Percentiles rank a stretch among this genome's conserved stretches.
These are phyloP conservation scores for Hypoxylon sp. DNA, from an alignment of 2,329 filamentous ascomycete species.

Conservation along the genomic window DNA sequence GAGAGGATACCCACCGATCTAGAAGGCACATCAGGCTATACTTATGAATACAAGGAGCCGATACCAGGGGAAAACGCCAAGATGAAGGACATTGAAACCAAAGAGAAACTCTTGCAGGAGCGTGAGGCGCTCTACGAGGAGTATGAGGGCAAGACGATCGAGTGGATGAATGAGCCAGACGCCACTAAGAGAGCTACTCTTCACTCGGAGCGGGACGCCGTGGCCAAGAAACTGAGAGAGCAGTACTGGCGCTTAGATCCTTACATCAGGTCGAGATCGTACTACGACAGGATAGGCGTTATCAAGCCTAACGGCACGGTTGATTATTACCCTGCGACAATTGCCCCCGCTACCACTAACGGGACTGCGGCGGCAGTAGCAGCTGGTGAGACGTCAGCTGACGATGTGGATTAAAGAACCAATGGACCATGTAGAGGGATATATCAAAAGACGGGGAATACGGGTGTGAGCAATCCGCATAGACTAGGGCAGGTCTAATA, in stretches of 20 bases:
- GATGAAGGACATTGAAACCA: slow-evolving; percentile 76
- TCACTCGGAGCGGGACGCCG: slow-evolving; percentile 69
- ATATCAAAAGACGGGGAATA: slow-evolving; percentile 8
- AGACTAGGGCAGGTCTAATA: slow-evolving; percentile 33
- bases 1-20: slow-evolving; percentile 84
- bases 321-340: slow-evolving; percentile 73
- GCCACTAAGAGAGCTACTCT: slow-evolving; percentile 63
- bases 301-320: slow-evolving; percentile 77
- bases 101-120: slow-evolving; percentile 74
- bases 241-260: slow-evolving; percentile 95
- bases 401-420: slow-evolving; percentile 62
- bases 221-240: slow-evolving; percentile 75
- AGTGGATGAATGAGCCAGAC: slow-evolving; percentile 76
- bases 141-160: slow-evolving; percentile 80
- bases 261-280: slow-evolving; percentile 83
- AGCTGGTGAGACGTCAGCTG: slow-evolving; percentile 56
- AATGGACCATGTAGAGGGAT: slow-evolving; percentile 6
- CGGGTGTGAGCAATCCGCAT: slow-evolving; percentile 25
- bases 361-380: slow-evolving; percentile 45
- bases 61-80: slow-evolving; percentile 79
- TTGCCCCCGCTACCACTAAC: slow-evolving; percentile 42
- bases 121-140: slow-evolving; percentile 76
- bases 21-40: slow-evolving; percentile 87
- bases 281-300: slow-evolving; percentile 86
- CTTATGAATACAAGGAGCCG: slow-evolving; percentile 86